phyloP scores from a whole-genome alignment of 768 basidiomycete genomes.

The Strobilomyces echinocephalus region DNA sequence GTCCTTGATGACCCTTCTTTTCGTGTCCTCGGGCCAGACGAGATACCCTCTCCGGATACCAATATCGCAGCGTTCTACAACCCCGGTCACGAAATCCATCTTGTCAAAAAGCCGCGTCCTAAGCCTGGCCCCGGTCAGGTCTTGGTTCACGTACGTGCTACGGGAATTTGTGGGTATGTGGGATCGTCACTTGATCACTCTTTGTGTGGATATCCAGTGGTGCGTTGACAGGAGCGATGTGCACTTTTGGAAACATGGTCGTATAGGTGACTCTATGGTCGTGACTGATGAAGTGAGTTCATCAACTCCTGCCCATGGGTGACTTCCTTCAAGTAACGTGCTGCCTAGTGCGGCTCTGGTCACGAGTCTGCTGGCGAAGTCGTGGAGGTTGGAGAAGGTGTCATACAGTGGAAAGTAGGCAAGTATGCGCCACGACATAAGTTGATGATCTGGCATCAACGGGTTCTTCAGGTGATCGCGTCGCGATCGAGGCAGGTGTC shows the following conservation, averaged over 20 bases:
- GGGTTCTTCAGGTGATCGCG: conserved; percentile 48
- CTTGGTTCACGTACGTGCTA: conserved; percentile 60
- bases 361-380: conserved; percentile 71
- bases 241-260: conserved; percentile 70
- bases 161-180: conserved; percentile 64
- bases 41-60: conserved; percentile 42
- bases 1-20: conserved; percentile 54
- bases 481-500: conserved; percentile 67
- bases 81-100: conserved; percentile 56
- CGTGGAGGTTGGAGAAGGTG: conserved; percentile 60
- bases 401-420: conserved; percentile 61
- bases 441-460: neutral
- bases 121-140: conserved; percentile 64
- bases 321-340: neutral
- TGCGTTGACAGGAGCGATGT: conserved; percentile 52
- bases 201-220: neutral
- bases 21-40: conserved; percentile 46
- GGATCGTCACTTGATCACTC: neutral
- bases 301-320: neutral
- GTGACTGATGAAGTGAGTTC: conserved; percentile 56
- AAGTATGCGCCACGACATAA: conserved; percentile 7
- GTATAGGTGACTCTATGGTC: conserved; percentile 66
- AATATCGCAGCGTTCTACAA: conserved; percentile 67
- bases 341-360: conserved; percentile 55
- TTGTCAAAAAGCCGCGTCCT: conserved; percentile 59